phyloP scores from a whole-genome alignment of 2,329 filamentous ascomycete genomes.

The Xylariaceae sp. region DNA sequence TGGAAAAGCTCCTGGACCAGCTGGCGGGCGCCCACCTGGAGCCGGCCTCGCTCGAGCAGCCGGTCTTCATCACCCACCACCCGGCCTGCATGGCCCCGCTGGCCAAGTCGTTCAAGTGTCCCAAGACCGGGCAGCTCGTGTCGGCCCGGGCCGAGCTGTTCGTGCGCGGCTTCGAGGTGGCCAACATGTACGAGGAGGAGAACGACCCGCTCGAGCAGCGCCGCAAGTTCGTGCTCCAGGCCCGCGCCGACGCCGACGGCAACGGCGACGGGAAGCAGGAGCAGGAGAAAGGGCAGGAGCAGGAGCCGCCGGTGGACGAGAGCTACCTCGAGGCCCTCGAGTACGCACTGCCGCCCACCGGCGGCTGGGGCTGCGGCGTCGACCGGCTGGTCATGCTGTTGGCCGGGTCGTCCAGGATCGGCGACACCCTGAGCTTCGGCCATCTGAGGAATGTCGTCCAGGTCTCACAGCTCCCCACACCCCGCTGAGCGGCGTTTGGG shows the following conservation, averaged over 20 bases:
- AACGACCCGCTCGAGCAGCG: conserved; percentile 85
- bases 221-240: conserved; percentile 63
- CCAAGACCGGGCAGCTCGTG: conserved; percentile 59
- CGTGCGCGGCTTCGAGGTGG: conserved; percentile 69
- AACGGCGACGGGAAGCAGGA: conserved; percentile 38
- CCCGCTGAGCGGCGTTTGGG: no score
- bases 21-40: conserved; percentile 74
- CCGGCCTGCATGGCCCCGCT: conserved; percentile 87
- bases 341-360: conserved; percentile 88
- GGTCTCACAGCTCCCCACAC: no score
- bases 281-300: no score
- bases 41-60: conserved; percentile 56
- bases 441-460: conserved; percentile 64
- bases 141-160: conserved; percentile 83
- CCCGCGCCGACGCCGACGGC: conserved; percentile 28
- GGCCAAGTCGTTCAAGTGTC: conserved; percentile 75
- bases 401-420: conserved; percentile 68
- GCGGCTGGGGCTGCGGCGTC: conserved; percentile 91
- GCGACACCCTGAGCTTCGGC: conserved; percentile 83
- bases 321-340: conserved; percentile 79
- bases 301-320: conserved; percentile 56
- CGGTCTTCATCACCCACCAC: conserved; percentile 83
- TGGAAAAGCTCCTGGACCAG: conserved; percentile 69
- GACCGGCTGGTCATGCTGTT: conserved; percentile 91
- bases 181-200: conserved; percentile 98